phyloP scores from a whole-genome alignment of 345 rosid genomes.

The Eucalyptus urophylla region DNA sequence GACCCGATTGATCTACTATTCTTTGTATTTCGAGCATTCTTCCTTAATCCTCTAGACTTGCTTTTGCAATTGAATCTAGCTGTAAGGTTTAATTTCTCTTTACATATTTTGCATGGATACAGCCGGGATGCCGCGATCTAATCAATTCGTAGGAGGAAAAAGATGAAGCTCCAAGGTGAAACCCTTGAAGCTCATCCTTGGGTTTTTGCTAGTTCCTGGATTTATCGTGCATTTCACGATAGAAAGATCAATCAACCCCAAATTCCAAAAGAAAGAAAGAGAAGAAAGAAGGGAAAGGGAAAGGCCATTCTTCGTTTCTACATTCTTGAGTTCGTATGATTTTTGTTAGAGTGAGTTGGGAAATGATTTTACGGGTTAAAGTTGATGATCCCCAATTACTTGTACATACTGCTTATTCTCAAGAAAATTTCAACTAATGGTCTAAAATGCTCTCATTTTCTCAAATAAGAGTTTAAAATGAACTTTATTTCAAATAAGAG shows the following conservation, averaged over 20 bases:
- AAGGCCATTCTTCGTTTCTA: background rate
- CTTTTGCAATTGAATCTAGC: background rate
- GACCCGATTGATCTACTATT: background rate
- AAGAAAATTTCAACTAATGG: no score
- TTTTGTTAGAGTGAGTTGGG: background rate
- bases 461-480: accelerated
- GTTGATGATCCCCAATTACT: background rate
- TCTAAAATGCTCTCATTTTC: accelerated
- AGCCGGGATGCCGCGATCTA: background rate
- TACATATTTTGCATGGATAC: background rate
- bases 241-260: background rate
- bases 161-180: background rate
- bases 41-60: background rate
- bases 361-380: background rate
- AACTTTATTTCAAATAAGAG: no score
- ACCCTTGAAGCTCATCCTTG: background rate
- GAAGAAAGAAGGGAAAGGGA: background rate
- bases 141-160: background rate
- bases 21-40: background rate
- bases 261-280: background rate
- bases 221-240: background rate
- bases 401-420: background rate
- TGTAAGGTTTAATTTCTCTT: background rate
- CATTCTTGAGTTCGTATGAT: background rate
- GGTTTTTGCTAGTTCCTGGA: background rate